Evolutionary conservation across 2,329 filamentous ascomycete species (phyloP).

Genomic region (Aspergillus alliaceus): DNA sequence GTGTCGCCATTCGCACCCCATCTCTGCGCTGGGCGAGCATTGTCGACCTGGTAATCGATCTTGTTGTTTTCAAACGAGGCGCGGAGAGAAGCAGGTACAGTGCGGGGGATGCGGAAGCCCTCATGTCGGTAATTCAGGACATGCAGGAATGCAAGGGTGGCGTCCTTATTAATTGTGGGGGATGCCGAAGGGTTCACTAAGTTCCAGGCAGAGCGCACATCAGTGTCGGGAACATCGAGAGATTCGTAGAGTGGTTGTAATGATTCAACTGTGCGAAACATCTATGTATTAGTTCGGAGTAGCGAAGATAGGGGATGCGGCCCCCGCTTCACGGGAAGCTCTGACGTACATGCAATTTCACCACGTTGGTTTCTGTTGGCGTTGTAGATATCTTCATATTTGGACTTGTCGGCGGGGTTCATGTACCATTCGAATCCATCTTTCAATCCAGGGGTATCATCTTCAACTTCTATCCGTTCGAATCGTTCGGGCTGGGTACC

Average conservation of each 20-base stretch:
- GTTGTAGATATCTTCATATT: slow-evolving; percentile 97
- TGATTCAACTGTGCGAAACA: slow-evolving; percentile 61
- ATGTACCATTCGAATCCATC: slow-evolving; percentile 99
- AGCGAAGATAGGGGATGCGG: not conserved
- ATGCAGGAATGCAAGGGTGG: slow-evolving; percentile 89
- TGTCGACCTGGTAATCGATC: slow-evolving; percentile 93
- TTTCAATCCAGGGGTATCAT: slow-evolving; percentile 80
- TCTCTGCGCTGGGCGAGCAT: slow-evolving; percentile 67
- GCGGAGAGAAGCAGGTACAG: slow-evolving; percentile 85
- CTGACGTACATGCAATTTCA: slow-evolving; percentile 69
- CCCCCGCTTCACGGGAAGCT: not conserved
- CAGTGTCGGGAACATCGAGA: slow-evolving; percentile 66
- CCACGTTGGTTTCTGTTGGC: slow-evolving; percentile 87
- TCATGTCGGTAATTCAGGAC: slow-evolving; percentile 96
- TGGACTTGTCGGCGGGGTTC: slow-evolving; percentile 83
- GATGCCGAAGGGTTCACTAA: slow-evolving; percentile 88
- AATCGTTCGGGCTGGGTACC: slow-evolving; percentile 78
- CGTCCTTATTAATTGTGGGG: slow-evolving; percentile 87
- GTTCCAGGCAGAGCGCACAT: slow-evolving; percentile 93
- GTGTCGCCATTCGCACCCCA: slow-evolving; percentile 82
- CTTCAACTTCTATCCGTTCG: slow-evolving; percentile 75
- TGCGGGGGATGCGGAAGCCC: slow-evolving; percentile 88
- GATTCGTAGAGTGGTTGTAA: slow-evolving; percentile 80
- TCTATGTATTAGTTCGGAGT: slow-evolving; percentile 8
- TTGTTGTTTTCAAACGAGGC: slow-evolving; percentile 91